phyloP scores from a whole-genome alignment of 768 basidiomycete genomes.

The Mycena albidolilacea region DNA sequence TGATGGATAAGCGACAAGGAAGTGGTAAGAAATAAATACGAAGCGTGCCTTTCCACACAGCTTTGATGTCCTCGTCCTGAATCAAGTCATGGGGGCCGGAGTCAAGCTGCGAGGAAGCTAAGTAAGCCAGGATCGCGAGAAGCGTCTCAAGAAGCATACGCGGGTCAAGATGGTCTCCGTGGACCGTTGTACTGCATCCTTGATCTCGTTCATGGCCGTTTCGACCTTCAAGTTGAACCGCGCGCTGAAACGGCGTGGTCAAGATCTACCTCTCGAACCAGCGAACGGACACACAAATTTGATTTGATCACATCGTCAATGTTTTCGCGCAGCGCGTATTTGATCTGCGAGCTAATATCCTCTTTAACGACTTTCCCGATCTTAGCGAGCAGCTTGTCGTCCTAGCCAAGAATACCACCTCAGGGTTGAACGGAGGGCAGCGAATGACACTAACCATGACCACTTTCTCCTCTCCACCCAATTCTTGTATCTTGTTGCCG shows the following conservation, averaged over 20 bases:
- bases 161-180: slow-evolving; percentile 21
- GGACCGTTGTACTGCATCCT: slow-evolving; percentile 12
- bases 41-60: slow-evolving; percentile 32
- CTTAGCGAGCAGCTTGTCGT: slow-evolving; percentile 25
- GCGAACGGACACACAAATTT: slow-evolving; percentile 9
- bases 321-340: slow-evolving; percentile 20
- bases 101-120: slow-evolving; percentile 24
- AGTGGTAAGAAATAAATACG: background rate
- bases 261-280: background rate
- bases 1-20: background rate
- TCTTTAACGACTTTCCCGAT: slow-evolving; percentile 13
- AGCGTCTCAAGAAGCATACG: background rate
- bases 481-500: slow-evolving; percentile 12
- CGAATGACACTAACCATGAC: slow-evolving; percentile 2
- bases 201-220: slow-evolving; percentile 23
- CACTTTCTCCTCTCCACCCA: slow-evolving; percentile 9
- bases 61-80: slow-evolving; percentile 38
- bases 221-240: slow-evolving; percentile 21
- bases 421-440: background rate
- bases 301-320: slow-evolving; percentile 18
- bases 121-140: background rate
- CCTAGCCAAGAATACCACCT: slow-evolving; percentile 1
- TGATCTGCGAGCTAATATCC: slow-evolving; percentile 8
- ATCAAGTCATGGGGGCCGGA: slow-evolving; percentile 36
- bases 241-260: background rate